A percentile compares a stretch with the other conserved stretches of the same genome.
Evolutionary conservation across 1,139 yeast genomes (phyloP).

Genomic region (Nadsonia starkeyi-henricii): DNA sequence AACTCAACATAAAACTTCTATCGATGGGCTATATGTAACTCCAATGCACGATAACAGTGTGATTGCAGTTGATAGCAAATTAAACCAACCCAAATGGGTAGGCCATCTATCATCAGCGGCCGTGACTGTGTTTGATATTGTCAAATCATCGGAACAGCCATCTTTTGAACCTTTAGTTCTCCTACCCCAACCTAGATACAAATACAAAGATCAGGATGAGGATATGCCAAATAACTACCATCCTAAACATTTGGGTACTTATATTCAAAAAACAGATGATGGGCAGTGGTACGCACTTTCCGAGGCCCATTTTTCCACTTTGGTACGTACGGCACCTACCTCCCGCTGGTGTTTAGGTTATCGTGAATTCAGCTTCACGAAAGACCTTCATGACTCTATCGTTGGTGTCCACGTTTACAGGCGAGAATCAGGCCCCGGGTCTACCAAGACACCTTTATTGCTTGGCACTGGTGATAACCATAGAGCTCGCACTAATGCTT

Average conservation of each 20-base stretch:
- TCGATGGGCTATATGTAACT: constrained; percentile 65
- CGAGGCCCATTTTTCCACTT: constrained; percentile 57
- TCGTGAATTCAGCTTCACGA: constrained; percentile 1
- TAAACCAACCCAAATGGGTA: constrained; percentile 58
- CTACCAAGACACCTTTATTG: background rate
- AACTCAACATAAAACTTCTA: constrained; percentile 23
- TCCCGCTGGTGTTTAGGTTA: constrained; percentile 23
- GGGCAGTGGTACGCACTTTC: constrained; percentile 87
- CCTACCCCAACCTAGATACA: constrained; percentile 26
- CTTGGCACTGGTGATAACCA: background rate
- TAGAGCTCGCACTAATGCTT: background rate
- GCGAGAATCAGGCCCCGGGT: background rate
- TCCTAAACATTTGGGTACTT: constrained; percentile 32
- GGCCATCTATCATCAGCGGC: constrained; percentile 45
- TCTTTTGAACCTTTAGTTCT: constrained; percentile 19
- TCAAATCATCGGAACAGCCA: constrained; percentile 16
- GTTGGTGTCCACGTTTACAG: constrained; percentile 24
- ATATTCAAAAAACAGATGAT: constrained; percentile 47
- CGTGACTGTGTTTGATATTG: constrained; percentile 61
- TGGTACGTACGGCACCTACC: constrained; percentile 64
- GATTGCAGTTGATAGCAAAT: constrained; percentile 21
- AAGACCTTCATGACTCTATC: constrained; percentile 11
- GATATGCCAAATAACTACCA: constrained; percentile 2
- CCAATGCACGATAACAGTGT: constrained; percentile 57
- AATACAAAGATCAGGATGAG: constrained; percentile 7